phyloP scores from a whole-genome alignment of 495 filamentous ascomycete genomes.

The Penicillium macrosclerotiorum region DNA sequence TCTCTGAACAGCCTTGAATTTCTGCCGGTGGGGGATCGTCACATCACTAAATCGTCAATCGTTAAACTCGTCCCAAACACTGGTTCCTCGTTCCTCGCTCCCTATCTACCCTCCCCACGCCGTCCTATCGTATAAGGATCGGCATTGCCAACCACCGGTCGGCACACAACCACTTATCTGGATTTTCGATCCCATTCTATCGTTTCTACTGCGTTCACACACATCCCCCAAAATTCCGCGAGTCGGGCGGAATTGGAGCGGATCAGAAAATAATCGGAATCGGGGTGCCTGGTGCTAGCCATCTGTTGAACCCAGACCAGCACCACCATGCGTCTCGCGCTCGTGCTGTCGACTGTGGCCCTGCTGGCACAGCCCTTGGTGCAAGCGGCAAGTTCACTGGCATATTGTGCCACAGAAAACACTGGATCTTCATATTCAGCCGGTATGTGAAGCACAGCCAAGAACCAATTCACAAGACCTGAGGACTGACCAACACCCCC shows the following conservation, averaged over 20 bases:
- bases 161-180: constrained; percentile 9
- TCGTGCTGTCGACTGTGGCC: constrained; percentile 12
- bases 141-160: constrained; percentile 17
- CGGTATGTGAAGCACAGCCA: constrained; percentile 25
- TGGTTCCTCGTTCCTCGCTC: no score
- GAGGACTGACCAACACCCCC: constrained; percentile 12
- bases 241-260: constrained; percentile 1
- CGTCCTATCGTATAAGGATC: constrained; percentile 10
- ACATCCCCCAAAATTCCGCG: neutral
- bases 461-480: neutral
- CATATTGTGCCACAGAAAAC: constrained; percentile 48
- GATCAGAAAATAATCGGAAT: neutral
- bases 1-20: constrained; percentile 7
- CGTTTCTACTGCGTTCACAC: no score
- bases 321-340: constrained; percentile 16
- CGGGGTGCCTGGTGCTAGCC: neutral
- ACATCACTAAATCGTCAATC: no score
- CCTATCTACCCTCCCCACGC: neutral
- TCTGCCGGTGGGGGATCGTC: no score
- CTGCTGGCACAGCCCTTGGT: constrained; percentile 18
- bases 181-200: neutral
- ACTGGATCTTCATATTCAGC: constrained; percentile 36
- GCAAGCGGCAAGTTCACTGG: constrained; percentile 20
- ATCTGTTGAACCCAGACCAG: neutral
- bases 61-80: no score